These are phyloP conservation scores for Xylariaceae sp. DNA, from an alignment of 2,329 filamentous ascomycete species.

Conservation along the genomic window DNA sequence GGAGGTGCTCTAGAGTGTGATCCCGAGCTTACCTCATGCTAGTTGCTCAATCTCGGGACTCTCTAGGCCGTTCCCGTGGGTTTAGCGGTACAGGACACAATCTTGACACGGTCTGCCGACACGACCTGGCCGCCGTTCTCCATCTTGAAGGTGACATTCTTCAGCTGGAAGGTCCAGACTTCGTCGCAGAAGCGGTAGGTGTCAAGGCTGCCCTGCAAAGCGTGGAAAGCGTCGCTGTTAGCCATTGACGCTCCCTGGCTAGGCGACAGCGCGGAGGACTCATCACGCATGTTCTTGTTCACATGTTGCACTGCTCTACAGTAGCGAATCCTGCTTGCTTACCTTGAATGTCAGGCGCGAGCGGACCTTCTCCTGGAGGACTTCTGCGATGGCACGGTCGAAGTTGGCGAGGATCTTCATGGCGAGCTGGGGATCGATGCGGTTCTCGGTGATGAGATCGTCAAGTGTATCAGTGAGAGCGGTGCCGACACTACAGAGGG, in stretches of 20 bases:
- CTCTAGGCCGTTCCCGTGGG: conserved; percentile 22
- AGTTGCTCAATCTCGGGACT: background rate
- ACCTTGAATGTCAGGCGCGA: conserved; percentile 93
- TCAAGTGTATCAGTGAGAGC: conserved; percentile 95
- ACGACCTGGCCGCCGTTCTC: conserved; percentile 72
- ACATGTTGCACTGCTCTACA: background rate
- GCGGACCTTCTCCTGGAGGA: conserved; percentile 88
- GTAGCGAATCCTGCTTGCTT: conserved; percentile 22
- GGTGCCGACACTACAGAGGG: conserved; percentile 76
- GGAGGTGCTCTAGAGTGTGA: too few species aligned
- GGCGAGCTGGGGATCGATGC: conserved; percentile 94
- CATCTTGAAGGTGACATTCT: conserved; percentile 98
- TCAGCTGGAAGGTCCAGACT: conserved; percentile 99
- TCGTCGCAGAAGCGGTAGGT: conserved; percentile 99
- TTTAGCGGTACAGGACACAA: conserved; percentile 96
- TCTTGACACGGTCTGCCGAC: conserved; percentile 90
- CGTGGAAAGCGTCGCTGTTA: background rate
- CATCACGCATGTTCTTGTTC: too few species aligned
- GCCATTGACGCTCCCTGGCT: background rate
- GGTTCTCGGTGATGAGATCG: conserved; percentile 87
- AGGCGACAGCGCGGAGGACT: background rate
- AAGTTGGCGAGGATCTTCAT: conserved; percentile 98
- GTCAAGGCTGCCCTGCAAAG: conserved; percentile 79
- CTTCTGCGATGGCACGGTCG: conserved; percentile 87
- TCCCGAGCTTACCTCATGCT: too few species aligned